Conservation (phyloP, 805 yeast species). For the Sugiyamaella valdiviana region DNA sequence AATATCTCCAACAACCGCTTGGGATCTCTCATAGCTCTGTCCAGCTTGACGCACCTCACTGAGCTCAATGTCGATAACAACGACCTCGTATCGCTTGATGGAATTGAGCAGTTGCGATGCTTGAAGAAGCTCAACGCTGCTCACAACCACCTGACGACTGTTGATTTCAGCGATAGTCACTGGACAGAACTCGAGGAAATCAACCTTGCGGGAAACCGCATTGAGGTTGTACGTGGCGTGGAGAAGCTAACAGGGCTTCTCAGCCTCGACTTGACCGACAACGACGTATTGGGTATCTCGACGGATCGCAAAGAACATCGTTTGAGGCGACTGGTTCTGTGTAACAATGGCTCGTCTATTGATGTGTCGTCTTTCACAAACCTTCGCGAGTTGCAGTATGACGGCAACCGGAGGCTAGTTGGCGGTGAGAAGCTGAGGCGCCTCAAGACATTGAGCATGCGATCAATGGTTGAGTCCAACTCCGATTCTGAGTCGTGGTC, state of each 20-base stretch:
- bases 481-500: slow-evolving; percentile 10
- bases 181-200: slow-evolving; percentile 26
- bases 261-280: slow-evolving; percentile 37
- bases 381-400: slow-evolving; percentile 16
- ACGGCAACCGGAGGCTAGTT: slow-evolving; percentile 23
- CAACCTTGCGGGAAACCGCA: slow-evolving; percentile 21
- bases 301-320: slow-evolving; percentile 7
- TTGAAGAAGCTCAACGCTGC: slow-evolving; percentile 23
- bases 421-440: slow-evolving; percentile 32
- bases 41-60: slow-evolving; percentile 36
- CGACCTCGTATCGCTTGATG: slow-evolving; percentile 31
- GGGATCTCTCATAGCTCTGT: slow-evolving; percentile 33
- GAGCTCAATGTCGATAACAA: slow-evolving; percentile 41
- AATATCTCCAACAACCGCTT: slow-evolving; percentile 38
- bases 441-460: slow-evolving; percentile 37
- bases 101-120: slow-evolving; percentile 37
- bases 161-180: slow-evolving; percentile 18
- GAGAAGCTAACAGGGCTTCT: slow-evolving; percentile 30
- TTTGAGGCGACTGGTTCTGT: slow-evolving; percentile 36
- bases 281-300: slow-evolving; percentile 13
- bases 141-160: slow-evolving; percentile 21
- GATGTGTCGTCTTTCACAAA: slow-evolving; percentile 24
- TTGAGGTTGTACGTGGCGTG: slow-evolving; percentile 24
- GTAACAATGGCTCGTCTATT: slow-evolving; percentile 32
- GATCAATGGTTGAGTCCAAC: slow-evolving; percentile 17